phyloP scores from a whole-genome alignment of 805 yeast genomes.

The Wickerhamomyces sydowiorum region DNA sequence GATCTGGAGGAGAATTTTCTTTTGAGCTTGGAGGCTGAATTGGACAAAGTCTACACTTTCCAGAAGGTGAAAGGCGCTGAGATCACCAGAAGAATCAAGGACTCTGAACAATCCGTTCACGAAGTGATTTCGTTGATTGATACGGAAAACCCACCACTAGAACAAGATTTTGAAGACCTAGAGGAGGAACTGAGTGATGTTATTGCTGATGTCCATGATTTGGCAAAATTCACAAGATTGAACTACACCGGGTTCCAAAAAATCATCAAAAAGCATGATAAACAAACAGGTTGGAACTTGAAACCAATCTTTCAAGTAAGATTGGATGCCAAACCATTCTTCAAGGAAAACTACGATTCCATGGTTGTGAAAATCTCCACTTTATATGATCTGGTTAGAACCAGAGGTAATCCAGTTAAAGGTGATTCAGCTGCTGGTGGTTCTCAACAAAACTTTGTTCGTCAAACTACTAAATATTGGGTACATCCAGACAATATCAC shows the following conservation, averaged over 20 bases:
- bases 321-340: conserved; percentile 90
- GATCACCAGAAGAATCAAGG: conserved; percentile 77
- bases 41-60: conserved; percentile 90
- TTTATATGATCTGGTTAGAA: conserved; percentile 87
- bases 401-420: conserved; percentile 90
- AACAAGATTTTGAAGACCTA: conserved; percentile 64
- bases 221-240: conserved; percentile 87
- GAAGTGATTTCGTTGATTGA: conserved; percentile 56
- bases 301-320: conserved; percentile 93
- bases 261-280: conserved; percentile 94
- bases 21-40: conserved; percentile 66
- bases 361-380: conserved; percentile 86
- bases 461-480: conserved; percentile 99
- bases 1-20: conserved; percentile 79
- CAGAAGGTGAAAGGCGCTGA: conserved; percentile 86
- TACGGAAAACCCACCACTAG: conserved; percentile 43
- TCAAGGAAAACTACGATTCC: conserved; percentile 88
- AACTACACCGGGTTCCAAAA: conserved; percentile 97
- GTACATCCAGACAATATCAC: conserved; percentile 98
- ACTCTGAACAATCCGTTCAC: conserved; percentile 67
- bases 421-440: conserved; percentile 99
- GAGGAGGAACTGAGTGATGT: conserved; percentile 79
- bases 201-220: conserved; percentile 95
- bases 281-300: conserved; percentile 71
- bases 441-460: conserved; percentile 92